Evolutionary conservation across 2,329 filamentous ascomycete species (phyloP).

Genomic region (Septoria petroselini): DNA sequence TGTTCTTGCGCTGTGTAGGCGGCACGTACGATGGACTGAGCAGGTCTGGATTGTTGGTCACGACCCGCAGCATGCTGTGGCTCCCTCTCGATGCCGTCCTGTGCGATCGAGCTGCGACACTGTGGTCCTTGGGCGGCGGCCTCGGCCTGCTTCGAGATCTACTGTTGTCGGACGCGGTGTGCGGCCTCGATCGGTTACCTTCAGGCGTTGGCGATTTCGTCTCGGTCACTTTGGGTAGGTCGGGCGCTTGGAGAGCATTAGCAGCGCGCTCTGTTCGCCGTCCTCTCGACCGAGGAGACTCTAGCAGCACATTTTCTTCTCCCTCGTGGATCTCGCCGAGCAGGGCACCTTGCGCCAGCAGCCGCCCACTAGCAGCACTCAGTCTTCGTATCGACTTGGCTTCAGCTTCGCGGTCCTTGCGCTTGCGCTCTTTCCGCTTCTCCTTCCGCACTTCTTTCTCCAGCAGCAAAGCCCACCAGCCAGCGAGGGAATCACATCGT

Average conservation of each 20-base stretch:
- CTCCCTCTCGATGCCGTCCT: slow-evolving; percentile 42
- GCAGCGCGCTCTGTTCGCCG: slow-evolving; percentile 65
- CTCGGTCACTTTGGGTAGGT: slow-evolving; percentile 75
- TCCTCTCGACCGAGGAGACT: slow-evolving; percentile 67
- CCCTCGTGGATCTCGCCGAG: slow-evolving; percentile 73
- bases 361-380: slow-evolving; percentile 82
- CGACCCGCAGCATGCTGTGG: slow-evolving; percentile 82
- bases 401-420: slow-evolving; percentile 80
- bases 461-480: slow-evolving; percentile 92
- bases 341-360: slow-evolving; percentile 69
- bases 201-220: slow-evolving; percentile 44
- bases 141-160: slow-evolving; percentile 74
- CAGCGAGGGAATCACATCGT: slow-evolving; percentile 82
- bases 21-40: slow-evolving; percentile 52
- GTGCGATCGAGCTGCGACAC: slow-evolving; percentile 58
- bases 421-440: slow-evolving; percentile 71
- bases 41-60: slow-evolving; percentile 65
- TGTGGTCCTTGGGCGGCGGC: slow-evolving; percentile 78
- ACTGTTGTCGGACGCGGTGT: slow-evolving; percentile 47
- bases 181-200: slow-evolving; percentile 48
- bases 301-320: slow-evolving; percentile 55
- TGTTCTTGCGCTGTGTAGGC: slow-evolving; percentile 44
- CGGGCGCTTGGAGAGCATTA: slow-evolving; percentile 54
- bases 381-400: slow-evolving; percentile 74
- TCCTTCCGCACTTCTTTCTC: slow-evolving; percentile 94